phyloP scores from a whole-genome alignment of 306 rosid genomes.

The Cucurbita maxima region DNA sequence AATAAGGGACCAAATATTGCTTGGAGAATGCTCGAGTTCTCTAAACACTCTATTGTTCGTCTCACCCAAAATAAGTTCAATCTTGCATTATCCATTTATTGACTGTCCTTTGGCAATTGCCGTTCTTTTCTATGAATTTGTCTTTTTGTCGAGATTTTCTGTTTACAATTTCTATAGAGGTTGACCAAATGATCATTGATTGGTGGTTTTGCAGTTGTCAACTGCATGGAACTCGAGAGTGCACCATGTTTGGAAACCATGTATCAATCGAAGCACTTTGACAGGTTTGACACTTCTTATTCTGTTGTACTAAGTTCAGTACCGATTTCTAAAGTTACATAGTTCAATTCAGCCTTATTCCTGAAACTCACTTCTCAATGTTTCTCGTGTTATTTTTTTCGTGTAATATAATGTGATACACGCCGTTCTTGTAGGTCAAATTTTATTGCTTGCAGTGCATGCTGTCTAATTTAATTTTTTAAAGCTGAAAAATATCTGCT shows the following conservation, averaged over 20 bases:
- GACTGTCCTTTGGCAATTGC: background rate
- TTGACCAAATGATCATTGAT: constrained; percentile 6
- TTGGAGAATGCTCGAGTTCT: too few relatives aligned
- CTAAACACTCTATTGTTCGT: too few relatives aligned
- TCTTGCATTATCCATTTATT: background rate
- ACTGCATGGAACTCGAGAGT: constrained; percentile 46
- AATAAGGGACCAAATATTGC: too few relatives aligned
- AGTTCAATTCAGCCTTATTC: background rate
- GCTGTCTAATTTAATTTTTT: too few relatives aligned
- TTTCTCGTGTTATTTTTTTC: too few relatives aligned
- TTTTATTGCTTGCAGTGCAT: too few relatives aligned
- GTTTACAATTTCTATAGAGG: background rate
- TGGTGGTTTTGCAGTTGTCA: constrained; percentile 45
- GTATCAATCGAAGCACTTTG: constrained; percentile 30
- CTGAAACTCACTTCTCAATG: background rate
- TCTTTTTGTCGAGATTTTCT: background rate
- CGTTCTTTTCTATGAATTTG: background rate
- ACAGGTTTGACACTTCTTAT: constrained; percentile 31
- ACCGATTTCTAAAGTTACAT: background rate
- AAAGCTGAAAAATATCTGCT: too few relatives aligned
- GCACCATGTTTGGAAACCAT: constrained; percentile 59
- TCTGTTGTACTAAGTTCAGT: background rate
- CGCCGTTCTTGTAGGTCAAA: too few relatives aligned
- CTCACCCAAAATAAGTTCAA: too few relatives aligned
- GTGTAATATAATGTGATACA: too few relatives aligned